A percentile compares a stretch with the other conserved stretches of the same genome.
These are phyloP conservation scores for Monosporozyma unispora DNA, from an alignment of 805 yeast species.

Conservation along the genomic window DNA sequence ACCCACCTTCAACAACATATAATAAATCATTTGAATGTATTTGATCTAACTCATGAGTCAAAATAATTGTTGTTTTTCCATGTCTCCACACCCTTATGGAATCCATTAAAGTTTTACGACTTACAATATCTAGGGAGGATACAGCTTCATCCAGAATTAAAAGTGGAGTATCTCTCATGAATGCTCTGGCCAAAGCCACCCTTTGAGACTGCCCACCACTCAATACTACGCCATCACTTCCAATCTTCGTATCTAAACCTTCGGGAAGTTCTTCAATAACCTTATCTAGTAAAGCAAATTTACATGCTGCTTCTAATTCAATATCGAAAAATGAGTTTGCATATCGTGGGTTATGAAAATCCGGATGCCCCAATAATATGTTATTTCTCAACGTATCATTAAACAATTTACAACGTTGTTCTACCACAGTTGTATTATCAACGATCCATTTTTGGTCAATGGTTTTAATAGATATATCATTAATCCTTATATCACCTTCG, in stretches of 20 bases:
- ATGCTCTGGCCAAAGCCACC: slow-evolving; percentile 77
- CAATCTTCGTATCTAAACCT: slow-evolving; percentile 47
- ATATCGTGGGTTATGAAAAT: slow-evolving; percentile 13
- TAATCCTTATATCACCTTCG: slow-evolving; percentile 52
- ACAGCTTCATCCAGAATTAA: slow-evolving; percentile 79
- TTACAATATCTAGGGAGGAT: slow-evolving; percentile 62
- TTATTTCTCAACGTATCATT: slow-evolving; percentile 56
- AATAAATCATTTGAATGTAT: slow-evolving; percentile 52
- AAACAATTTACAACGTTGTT: slow-evolving; percentile 62
- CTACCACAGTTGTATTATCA: slow-evolving; percentile 60
- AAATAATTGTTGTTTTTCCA: slow-evolving; percentile 65
- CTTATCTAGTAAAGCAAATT: slow-evolving; percentile 43
- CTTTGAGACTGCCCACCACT: slow-evolving; percentile 93
- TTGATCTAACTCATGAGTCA: slow-evolving; percentile 68
- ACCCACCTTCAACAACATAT: slow-evolving; percentile 51
- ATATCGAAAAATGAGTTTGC: neutral
- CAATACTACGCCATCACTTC: slow-evolving; percentile 39
- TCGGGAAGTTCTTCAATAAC: slow-evolving; percentile 41
- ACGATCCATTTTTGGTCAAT: slow-evolving; percentile 46
- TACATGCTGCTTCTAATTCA: slow-evolving; percentile 36
- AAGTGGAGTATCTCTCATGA: slow-evolving; percentile 61
- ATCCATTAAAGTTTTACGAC: slow-evolving; percentile 38
- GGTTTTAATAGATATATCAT: slow-evolving; percentile 38
- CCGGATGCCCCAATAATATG: slow-evolving; percentile 41
- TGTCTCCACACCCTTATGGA: slow-evolving; percentile 51